phyloP scores from a whole-genome alignment of 2,329 filamentous ascomycete species.

The Fusarium compactum region DNA sequence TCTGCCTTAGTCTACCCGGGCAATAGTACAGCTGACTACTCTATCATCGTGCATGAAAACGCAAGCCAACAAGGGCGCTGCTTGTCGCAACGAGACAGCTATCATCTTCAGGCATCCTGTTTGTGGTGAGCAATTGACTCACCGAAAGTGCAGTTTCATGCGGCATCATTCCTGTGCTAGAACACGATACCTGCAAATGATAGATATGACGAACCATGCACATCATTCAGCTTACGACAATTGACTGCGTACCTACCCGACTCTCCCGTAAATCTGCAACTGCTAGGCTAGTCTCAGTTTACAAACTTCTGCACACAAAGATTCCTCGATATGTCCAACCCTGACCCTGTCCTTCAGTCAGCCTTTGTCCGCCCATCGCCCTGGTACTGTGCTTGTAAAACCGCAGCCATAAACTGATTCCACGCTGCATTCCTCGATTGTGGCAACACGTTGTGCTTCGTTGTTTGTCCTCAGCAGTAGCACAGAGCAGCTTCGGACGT shows the following conservation, averaged over 20 bases:
- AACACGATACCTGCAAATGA: background rate
- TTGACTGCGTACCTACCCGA: conserved; percentile 21
- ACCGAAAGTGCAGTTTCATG: background rate
- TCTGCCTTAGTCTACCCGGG: background rate
- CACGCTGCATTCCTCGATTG: conserved; percentile 15
- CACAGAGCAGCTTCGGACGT: conserved; percentile 14
- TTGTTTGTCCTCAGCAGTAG: conserved; percentile 3
- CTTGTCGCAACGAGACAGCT: background rate
- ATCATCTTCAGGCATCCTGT: background rate
- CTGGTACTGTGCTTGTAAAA: conserved; percentile 6
- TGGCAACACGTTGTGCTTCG: conserved; percentile 26
- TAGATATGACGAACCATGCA: background rate
- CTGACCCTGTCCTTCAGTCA: conserved; percentile 23
- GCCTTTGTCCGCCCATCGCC: conserved; percentile 6
- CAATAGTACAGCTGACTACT: conserved; percentile 23
- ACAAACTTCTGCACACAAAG: conserved; percentile 11
- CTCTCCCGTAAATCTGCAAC: conserved; percentile 8
- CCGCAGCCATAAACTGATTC: background rate
- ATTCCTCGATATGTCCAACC: conserved; percentile 25
- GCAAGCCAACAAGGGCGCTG: background rate
- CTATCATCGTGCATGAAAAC: conserved; percentile 16
- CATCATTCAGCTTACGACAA: conserved; percentile 10
- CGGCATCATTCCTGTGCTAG: background rate
- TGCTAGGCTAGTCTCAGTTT: conserved; percentile 1
- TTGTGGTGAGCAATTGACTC: background rate